phyloP scores from a whole-genome alignment of 164 flowering plant species.

The Kalanchoe fedtschenkoi region DNA sequence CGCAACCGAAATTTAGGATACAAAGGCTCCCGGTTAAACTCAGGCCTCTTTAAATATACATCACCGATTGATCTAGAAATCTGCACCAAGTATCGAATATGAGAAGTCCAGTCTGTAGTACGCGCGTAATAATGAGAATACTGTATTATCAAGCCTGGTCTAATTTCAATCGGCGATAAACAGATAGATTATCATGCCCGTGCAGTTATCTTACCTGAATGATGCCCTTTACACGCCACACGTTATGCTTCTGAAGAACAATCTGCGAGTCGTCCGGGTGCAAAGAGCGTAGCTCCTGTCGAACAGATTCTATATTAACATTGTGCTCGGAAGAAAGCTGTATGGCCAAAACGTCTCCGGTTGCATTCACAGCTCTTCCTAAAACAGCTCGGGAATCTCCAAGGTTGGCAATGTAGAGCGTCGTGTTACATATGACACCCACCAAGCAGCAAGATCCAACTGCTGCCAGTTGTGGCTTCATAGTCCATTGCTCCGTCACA shows the following conservation, averaged over 20 bases:
- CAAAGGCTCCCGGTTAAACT: neutral
- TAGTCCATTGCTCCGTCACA: neutral
- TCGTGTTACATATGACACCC: neutral
- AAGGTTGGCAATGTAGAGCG: neutral
- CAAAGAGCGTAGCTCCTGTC: neutral
- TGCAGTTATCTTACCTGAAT: neutral
- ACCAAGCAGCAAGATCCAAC: neutral
- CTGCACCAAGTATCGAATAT: neutral
- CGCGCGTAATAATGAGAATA: neutral
- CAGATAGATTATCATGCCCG: too few relatives aligned
- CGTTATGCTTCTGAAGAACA: conserved; percentile 3
- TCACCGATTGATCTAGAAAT: conserved; percentile 1
- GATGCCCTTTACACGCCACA: conserved; percentile 1
- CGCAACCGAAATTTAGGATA: neutral
- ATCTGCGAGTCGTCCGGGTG: conserved; percentile 2
- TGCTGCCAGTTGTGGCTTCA: neutral
- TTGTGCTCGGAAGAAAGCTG: neutral
- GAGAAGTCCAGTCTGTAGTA: neutral
- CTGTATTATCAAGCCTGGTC: neutral
- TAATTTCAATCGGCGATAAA: neutral
- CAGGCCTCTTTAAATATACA: neutral
- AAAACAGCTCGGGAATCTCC: conserved; percentile 2
- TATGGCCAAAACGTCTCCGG: neutral
- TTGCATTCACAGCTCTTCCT: conserved; percentile 1
- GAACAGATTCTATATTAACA: neutral